Base-by-base conservation (phyloP, 1,139 yeast species). In the Sugiyamaella grinbergsii region DNA sequence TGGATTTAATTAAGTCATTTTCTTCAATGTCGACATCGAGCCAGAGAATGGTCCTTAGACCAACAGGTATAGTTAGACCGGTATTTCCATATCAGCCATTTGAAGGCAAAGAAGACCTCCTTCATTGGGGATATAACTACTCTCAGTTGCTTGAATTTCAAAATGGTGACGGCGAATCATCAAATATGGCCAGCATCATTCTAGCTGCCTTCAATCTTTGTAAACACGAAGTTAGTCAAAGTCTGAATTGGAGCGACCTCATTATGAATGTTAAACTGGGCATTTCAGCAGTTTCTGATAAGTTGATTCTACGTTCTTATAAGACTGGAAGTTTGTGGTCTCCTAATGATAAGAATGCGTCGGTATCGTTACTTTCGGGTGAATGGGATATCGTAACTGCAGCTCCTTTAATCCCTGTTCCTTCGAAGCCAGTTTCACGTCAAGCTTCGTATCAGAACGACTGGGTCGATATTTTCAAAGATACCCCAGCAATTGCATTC, bases 311-410 rank as follows among this genome's bases (percentile, higher is more conserved):
- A 10, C 55, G 57, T 15, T 57, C 60, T 11, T 57, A 53, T 39
- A 42, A 39, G 15, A 51, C 57, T 15, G 60, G 60, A 1, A 40
- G 37, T 6, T 50, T 50, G 6, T 51, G 54, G 54, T 47, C 42
- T n/a, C 44, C 47, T 19, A 34, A 36, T 4, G 44, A 40, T 23
- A 51, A 50, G 11, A 51, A 50, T 31, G 49, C 54, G 40, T n/a
- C 52, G 23, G 52, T 53, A 7, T 24, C 37, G 29, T 54, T 58
- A 15, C 52, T 39, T 11, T 42, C 57, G 32, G 60, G 54, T 15
- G 57, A 56, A 29, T 57, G 61, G 57, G 63, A 59, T 33, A 47
- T 60, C 19, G 47, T 56, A 15, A 60, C 61, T 19, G 62, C 57
- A 13, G 58, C 56, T 11, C 62, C 63, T 5, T 49, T 57, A 24